A percentile compares a stretch with the other conserved stretches of the same genome.
These are phyloP conservation scores for Byssothecium circinans DNA, from an alignment of 2,329 filamentous ascomycete species.

Conservation along the genomic window DNA sequence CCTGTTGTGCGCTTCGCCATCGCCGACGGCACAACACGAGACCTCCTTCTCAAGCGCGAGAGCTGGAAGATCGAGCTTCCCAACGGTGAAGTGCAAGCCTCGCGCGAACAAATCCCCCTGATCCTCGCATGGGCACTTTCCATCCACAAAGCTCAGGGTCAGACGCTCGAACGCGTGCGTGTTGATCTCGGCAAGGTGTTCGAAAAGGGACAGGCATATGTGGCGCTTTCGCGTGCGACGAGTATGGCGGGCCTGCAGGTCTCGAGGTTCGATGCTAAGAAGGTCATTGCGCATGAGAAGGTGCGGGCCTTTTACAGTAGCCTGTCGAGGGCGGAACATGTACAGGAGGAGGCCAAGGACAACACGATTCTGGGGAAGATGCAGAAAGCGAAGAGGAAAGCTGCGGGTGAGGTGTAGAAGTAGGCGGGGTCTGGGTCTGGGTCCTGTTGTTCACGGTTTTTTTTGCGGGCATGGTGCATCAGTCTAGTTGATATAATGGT, in stretches of 20 bases:
- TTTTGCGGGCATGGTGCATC: too few species aligned
- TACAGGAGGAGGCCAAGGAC: constrained; percentile 38
- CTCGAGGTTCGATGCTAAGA: constrained; percentile 80
- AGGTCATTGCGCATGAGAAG: constrained; percentile 90
- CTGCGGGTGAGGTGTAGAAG: neutral
- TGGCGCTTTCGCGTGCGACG: constrained; percentile 90
- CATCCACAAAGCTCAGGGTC: constrained; percentile 97
- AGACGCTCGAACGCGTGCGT: constrained; percentile 90
- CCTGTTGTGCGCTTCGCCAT: constrained; percentile 84
- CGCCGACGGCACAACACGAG: constrained; percentile 73
- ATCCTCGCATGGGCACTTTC: constrained; percentile 96
- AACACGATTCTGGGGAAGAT: constrained; percentile 35
- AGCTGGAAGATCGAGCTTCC: constrained; percentile 98
- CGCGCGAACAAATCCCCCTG: constrained; percentile 72
- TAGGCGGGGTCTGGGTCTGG: neutral
- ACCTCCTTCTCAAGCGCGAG: constrained; percentile 81
- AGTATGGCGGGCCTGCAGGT: constrained; percentile 86
- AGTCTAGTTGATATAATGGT: too few species aligned
- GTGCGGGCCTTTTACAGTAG: constrained; percentile 85
- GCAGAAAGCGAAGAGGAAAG: constrained; percentile 22
- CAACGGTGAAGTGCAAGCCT: constrained; percentile 89
- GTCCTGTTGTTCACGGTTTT: neutral
- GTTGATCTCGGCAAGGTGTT: constrained; percentile 92
- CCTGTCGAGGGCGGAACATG: constrained; percentile 69
- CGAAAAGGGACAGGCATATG: constrained; percentile 96